Conservation (phyloP, 768 basidiomycete species). For the Lactarius tabidus region DNA sequence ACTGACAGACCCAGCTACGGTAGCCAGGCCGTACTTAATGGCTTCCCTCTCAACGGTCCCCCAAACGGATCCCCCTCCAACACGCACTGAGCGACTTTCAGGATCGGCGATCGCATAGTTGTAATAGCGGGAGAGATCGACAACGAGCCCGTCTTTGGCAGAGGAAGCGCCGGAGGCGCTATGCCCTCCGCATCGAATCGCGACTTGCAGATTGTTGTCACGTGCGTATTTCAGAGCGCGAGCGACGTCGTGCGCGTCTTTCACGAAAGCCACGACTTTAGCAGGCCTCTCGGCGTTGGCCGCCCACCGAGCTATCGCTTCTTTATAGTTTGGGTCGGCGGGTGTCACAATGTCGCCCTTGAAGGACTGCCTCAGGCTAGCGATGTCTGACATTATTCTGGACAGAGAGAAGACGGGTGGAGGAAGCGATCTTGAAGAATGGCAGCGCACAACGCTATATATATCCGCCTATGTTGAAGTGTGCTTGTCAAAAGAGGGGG, state of each 20-base stretch:
- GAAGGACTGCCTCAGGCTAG: slow-evolving; percentile 11
- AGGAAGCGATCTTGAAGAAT: too few species aligned
- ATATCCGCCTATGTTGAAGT: too few species aligned
- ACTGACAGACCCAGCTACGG: slow-evolving; percentile 47
- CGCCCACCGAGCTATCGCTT: slow-evolving; percentile 44
- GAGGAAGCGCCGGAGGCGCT: slow-evolving; percentile 43
- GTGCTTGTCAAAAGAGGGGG: too few species aligned
- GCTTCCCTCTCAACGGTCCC: slow-evolving; percentile 42
- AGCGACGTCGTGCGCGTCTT: slow-evolving; percentile 40
- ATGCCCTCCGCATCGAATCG: slow-evolving; percentile 50
- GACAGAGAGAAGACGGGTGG: too few species aligned
- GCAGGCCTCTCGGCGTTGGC: slow-evolving; percentile 39
- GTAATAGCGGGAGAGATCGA: slow-evolving; percentile 45
- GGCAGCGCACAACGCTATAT: too few species aligned
- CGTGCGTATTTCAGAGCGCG: slow-evolving; percentile 37
- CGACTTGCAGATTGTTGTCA: slow-evolving; percentile 37
- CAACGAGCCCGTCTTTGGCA: slow-evolving; percentile 43
- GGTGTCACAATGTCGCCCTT: slow-evolving; percentile 43
- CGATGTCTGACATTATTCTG: slow-evolving; percentile 27
- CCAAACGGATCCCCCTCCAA: slow-evolving; percentile 48
- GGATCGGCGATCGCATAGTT: slow-evolving; percentile 39
- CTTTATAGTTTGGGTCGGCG: slow-evolving; percentile 33
- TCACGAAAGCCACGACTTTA: slow-evolving; percentile 41
- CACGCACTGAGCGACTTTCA: slow-evolving; percentile 37
- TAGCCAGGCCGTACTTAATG: slow-evolving; percentile 44